Evolutionary conservation across 1,284 basidiomycete species (phyloP).

Genomic region (Phlebopus sp.): DNA sequence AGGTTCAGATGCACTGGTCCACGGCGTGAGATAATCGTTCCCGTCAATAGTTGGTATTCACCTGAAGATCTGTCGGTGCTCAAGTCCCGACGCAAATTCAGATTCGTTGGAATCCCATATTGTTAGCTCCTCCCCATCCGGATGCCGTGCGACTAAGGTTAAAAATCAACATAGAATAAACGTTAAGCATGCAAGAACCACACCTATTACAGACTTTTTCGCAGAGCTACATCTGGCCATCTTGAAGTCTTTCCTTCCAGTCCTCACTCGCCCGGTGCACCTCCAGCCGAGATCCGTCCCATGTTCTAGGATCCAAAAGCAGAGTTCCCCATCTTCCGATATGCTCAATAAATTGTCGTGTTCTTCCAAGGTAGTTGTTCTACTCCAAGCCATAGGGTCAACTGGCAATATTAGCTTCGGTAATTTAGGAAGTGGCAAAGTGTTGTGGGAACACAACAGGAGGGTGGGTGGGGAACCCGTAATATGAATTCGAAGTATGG

Average conservation of each 20-base stretch:
- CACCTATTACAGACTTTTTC: slow-evolving; percentile 83
- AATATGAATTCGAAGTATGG: slow-evolving; percentile 51
- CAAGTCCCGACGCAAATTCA: slow-evolving; percentile 89
- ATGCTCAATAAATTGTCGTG: slow-evolving; percentile 81
- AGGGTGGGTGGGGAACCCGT: slow-evolving; percentile 35
- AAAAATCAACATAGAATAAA: slow-evolving; percentile 9
- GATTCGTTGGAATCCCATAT: slow-evolving; percentile 94
- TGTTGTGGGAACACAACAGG: slow-evolving; percentile 41
- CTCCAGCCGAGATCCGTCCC: slow-evolving; percentile 47
- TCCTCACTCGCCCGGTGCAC: slow-evolving; percentile 73
- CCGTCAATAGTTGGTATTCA: slow-evolving; percentile 29
- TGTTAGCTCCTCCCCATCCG: slow-evolving; percentile 72
- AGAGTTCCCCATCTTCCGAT: slow-evolving; percentile 67
- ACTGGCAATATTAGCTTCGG: slow-evolving; percentile 71
- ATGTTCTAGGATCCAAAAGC: slow-evolving; percentile 77
- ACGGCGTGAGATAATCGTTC: background rate
- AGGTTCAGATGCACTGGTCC: slow-evolving; percentile 39
- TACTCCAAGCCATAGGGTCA: slow-evolving; percentile 88
- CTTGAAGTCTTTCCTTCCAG: slow-evolving; percentile 59
- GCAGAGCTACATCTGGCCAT: slow-evolving; percentile 83
- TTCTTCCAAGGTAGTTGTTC: slow-evolving; percentile 39
- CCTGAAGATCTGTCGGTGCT: slow-evolving; percentile 65
- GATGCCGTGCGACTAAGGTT: slow-evolving; percentile 49
- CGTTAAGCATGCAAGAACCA: slow-evolving; percentile 12
- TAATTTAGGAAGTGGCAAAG: slow-evolving; percentile 47